A percentile compares a stretch with the other conserved stretches of the same genome.
These are phyloP conservation scores for Fusarium beomiforme DNA, from an alignment of 2,329 filamentous ascomycete genomes.

Conservation along the genomic window DNA sequence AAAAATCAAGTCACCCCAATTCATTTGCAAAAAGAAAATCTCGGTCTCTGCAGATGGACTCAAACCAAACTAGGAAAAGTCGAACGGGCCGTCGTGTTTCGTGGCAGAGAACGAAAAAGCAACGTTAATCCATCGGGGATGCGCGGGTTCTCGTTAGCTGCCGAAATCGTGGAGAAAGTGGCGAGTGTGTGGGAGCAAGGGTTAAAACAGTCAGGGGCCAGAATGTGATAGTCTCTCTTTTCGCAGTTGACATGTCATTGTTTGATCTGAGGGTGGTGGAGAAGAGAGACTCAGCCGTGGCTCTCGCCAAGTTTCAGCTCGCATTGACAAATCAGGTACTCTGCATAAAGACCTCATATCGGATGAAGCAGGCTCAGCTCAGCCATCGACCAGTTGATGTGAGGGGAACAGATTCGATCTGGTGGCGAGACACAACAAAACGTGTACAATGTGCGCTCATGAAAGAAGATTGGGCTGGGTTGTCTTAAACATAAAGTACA, in stretches of 20 bases:
- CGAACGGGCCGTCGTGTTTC: slow-evolving; percentile 33
- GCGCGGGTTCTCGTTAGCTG: slow-evolving; percentile 22
- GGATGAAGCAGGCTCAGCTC: slow-evolving; percentile 6
- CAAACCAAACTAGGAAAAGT: slow-evolving; percentile 24
- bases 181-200: slow-evolving; percentile 11
- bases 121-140: slow-evolving; percentile 11
- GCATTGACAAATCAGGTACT: background rate
- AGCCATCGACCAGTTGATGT: slow-evolving; percentile 15
- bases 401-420: slow-evolving; percentile 7
- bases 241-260: slow-evolving; percentile 23
- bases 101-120: slow-evolving; percentile 18
- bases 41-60: background rate
- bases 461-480: background rate
- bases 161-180: slow-evolving; percentile 26
- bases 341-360: slow-evolving; percentile 9
- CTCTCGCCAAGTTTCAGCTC: background rate
- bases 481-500: slow-evolving; percentile 15
- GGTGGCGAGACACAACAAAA: slow-evolving; percentile 24
- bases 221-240: slow-evolving; percentile 24
- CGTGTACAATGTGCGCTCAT: slow-evolving; percentile 2
- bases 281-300: background rate
- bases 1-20: background rate
- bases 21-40: slow-evolving; percentile 7
- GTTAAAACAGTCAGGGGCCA: slow-evolving; percentile 12
- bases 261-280: slow-evolving; percentile 1